These are phyloP conservation scores for Suhomyces kunorum DNA, from an alignment of 1,139 yeast genomes.

Conservation along the genomic window DNA sequence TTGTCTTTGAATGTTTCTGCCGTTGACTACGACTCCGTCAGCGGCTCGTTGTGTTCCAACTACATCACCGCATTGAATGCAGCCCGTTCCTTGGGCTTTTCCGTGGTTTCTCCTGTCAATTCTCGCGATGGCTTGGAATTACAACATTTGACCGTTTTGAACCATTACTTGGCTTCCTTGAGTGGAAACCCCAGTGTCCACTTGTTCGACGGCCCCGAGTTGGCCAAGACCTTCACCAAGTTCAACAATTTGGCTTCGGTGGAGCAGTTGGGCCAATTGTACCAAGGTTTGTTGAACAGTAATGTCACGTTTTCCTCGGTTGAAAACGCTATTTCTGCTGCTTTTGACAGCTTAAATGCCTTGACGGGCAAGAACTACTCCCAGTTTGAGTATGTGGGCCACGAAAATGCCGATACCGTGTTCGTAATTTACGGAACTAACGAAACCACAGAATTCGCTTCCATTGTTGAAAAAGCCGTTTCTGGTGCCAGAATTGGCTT, in stretches of 20 bases:
- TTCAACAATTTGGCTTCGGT: conserved; percentile 49
- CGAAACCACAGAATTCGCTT: conserved; percentile 57
- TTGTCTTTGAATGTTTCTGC: conserved; percentile 75
- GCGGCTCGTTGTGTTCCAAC: conserved; percentile 61
- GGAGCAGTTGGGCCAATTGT: conserved; percentile 44
- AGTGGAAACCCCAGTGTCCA: conserved; percentile 63
- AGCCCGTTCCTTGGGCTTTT: conserved; percentile 65
- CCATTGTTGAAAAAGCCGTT: conserved; percentile 41
- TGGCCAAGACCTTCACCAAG: conserved; percentile 57
- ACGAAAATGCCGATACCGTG: conserved; percentile 60
- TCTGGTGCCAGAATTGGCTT: conserved; percentile 54
- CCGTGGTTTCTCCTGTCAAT: conserved; percentile 71
- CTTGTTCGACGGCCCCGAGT: conserved; percentile 78
- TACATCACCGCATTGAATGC: conserved; percentile 63
- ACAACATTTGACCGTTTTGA: conserved; percentile 67
- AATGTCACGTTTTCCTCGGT: conserved; percentile 28
- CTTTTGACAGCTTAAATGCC: conserved; percentile 54
- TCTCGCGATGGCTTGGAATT: conserved; percentile 53
- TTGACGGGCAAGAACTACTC: conserved; percentile 60
- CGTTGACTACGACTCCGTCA: conserved; percentile 59
- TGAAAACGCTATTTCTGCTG: conserved; percentile 40
- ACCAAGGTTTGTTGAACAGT: conserved; percentile 37
- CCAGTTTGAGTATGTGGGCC: conserved; percentile 74
- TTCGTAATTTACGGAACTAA: conserved; percentile 77
- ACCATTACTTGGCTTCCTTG: conserved; percentile 59